A percentile compares a stretch with the other conserved stretches of the same genome.
These are phyloP conservation scores for Cladophialophora carrionii DNA, from an alignment of 2,329 filamentous ascomycete species.

Conservation along the genomic window DNA sequence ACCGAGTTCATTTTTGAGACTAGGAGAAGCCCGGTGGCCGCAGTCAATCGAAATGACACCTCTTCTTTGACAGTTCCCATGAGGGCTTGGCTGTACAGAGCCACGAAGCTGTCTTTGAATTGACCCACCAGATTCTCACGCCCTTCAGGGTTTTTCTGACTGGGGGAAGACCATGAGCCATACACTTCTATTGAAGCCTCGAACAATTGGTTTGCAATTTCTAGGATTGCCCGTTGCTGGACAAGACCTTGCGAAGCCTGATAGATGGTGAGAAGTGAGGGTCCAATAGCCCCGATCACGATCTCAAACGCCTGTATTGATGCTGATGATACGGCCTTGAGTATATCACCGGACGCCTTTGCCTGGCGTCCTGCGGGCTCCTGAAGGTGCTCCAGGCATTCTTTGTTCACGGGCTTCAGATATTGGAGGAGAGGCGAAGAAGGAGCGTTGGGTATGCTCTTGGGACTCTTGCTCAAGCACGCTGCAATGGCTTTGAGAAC, in stretches of 20 bases:
- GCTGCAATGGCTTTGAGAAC: slow-evolving; percentile 60
- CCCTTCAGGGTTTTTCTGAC: slow-evolving; percentile 42
- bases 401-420: slow-evolving; percentile 64
- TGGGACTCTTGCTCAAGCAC: slow-evolving; percentile 54
- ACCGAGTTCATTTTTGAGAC: slow-evolving; percentile 53
- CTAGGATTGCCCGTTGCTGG: slow-evolving; percentile 65
- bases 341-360: slow-evolving; percentile 64
- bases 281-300: slow-evolving; percentile 60
- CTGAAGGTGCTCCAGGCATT: slow-evolving; percentile 69
- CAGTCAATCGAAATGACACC: slow-evolving; percentile 54
- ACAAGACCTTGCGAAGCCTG: slow-evolving; percentile 64
- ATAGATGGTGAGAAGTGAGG: slow-evolving; percentile 63
- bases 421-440: slow-evolving; percentile 55
- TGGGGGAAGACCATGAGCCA: slow-evolving; percentile 57
- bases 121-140: slow-evolving; percentile 50
- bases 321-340: slow-evolving; percentile 60
- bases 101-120: slow-evolving; percentile 57
- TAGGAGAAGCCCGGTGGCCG: slow-evolving; percentile 52
- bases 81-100: slow-evolving; percentile 59
- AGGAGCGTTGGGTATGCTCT: slow-evolving; percentile 41
- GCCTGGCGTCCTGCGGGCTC: slow-evolving; percentile 72
- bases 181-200: slow-evolving; percentile 62
- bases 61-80: slow-evolving; percentile 58
- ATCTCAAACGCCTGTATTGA: slow-evolving; percentile 60
- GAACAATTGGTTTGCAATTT: slow-evolving; percentile 62